phyloP scores from a whole-genome alignment of 371 early-diverging fungal genomes.

The Ordospora colligata region DNA sequence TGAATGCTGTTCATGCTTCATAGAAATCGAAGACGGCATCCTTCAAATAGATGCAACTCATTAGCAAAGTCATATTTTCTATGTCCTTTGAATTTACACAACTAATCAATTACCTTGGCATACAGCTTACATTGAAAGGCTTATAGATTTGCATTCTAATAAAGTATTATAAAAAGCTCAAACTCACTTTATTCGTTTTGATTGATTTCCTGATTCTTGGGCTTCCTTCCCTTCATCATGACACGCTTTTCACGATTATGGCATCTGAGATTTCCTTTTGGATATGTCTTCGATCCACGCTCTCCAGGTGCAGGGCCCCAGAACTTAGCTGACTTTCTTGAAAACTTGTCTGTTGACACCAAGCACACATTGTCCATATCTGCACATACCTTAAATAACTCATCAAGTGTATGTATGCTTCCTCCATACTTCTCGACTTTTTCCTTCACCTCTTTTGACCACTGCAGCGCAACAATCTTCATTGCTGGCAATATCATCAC shows the following conservation, averaged over 20 bases:
- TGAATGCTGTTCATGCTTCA: conserved; percentile 45
- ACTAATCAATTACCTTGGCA: too few relatives aligned
- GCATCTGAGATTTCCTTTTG: conserved; percentile 50
- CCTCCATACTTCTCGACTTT: conserved; percentile 60
- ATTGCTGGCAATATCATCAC: conserved; percentile 55
- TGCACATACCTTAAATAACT: conserved; percentile 53
- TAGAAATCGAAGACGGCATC: conserved; percentile 24
- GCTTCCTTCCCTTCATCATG: conserved; percentile 24
- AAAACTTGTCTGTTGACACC: conserved; percentile 44
- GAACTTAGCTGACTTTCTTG: conserved; percentile 57
- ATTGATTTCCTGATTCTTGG: neutral
- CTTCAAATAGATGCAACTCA: neutral
- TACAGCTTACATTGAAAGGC: neutral
- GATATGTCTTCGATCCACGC: conserved; percentile 56
- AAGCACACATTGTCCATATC: conserved; percentile 51
- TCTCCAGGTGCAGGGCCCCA: conserved; percentile 60
- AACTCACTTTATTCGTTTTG: neutral
- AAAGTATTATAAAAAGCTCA: neutral
- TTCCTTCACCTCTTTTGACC: conserved; percentile 50
- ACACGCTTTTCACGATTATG: conserved; percentile 53
- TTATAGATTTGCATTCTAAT: neutral
- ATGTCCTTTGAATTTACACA: too few relatives aligned
- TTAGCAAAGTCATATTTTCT: too few relatives aligned
- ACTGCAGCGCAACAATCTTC: conserved; percentile 55
- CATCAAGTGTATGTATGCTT: conserved; percentile 57